Conservation (phyloP, 2,329 filamentous ascomycete species). For the Colletotrichum lini region DNA sequence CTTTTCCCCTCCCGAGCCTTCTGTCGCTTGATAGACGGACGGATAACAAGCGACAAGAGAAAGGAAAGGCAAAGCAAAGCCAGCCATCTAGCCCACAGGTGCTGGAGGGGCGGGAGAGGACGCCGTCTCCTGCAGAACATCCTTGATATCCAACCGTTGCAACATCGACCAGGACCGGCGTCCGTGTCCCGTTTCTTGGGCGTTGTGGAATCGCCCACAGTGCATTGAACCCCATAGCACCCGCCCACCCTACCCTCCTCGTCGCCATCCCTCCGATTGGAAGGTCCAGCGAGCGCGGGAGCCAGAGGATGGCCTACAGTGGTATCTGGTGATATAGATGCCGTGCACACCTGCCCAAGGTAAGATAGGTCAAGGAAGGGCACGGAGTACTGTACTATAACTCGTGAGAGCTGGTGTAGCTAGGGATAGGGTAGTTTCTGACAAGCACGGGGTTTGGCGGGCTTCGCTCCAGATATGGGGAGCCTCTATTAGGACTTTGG, state of each 20-base stretch:
- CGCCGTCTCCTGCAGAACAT: slow-evolving; percentile 41
- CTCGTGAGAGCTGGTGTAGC: slow-evolving; percentile 4
- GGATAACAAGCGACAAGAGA: background rate
- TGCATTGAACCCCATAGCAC: slow-evolving; percentile 40
- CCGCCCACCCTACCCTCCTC: slow-evolving; percentile 24
- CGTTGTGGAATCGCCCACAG: slow-evolving; percentile 22
- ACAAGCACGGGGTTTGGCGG: slow-evolving; percentile 13
- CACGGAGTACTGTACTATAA: background rate
- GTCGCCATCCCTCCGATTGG: slow-evolving; percentile 21
- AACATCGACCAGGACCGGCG: slow-evolving; percentile 28
- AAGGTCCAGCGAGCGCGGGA: background rate
- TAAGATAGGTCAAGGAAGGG: slow-evolving; percentile 7
- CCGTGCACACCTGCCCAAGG: background rate
- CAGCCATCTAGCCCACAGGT: slow-evolving; percentile 5
- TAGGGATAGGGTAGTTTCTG: background rate
- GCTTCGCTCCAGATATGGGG: background rate
- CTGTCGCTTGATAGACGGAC: background rate
- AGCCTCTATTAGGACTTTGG: slow-evolving; percentile 2
- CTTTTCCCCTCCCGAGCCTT: background rate
- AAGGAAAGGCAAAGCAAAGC: background rate
- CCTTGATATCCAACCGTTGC: slow-evolving; percentile 30
- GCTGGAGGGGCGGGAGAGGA: slow-evolving; percentile 40
- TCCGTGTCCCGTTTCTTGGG: slow-evolving; percentile 31
- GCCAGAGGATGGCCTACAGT: slow-evolving; percentile 16
- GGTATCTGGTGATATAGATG: slow-evolving; percentile 18